These are phyloP conservation scores for Durio zibethinus DNA, from an alignment of 345 rosid species.

Conservation along the genomic window DNA sequence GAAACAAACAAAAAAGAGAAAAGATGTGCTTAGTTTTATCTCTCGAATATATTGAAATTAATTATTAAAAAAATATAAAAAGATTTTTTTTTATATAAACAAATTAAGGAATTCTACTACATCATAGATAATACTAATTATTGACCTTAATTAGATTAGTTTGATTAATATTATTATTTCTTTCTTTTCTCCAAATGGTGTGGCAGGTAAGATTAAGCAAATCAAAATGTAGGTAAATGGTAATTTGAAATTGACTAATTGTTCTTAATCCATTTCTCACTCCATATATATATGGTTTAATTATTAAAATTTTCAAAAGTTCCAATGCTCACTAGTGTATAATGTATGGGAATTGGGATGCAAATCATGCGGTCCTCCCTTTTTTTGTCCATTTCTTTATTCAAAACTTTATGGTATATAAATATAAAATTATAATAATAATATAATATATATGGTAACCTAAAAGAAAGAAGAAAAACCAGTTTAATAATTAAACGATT, in stretches of 20 bases:
- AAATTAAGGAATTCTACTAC: too few relatives aligned
- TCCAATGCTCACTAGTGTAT: background rate
- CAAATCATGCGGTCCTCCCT: constrained; percentile 9
- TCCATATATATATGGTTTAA: background rate
- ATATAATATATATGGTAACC: background rate
- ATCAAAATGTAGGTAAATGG: background rate
- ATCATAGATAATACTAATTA: too few relatives aligned
- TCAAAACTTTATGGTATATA: background rate
- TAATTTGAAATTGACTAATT: background rate
- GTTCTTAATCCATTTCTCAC: background rate
- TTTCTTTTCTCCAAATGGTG: background rate
- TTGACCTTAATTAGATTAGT: too few relatives aligned
- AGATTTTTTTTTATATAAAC: too few relatives aligned
- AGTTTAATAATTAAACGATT: too few relatives aligned
- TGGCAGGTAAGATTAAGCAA: constrained; percentile 10
- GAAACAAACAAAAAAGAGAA: too few relatives aligned
- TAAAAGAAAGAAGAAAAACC: background rate
- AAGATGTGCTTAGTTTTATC: too few relatives aligned
- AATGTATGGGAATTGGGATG: constrained; percentile 15
- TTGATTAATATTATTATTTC: background rate
- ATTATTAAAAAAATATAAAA: too few relatives aligned
- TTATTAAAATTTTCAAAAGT: background rate
- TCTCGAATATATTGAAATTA: too few relatives aligned
- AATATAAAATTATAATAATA: too few relatives aligned
- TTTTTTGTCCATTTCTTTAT: background rate